Evolutionary conservation across 352 stramenopile genomes (phyloP), one percentile per base, ranked within the genome.

Genomic region (Phytophthora chlamydospora): DNA sequence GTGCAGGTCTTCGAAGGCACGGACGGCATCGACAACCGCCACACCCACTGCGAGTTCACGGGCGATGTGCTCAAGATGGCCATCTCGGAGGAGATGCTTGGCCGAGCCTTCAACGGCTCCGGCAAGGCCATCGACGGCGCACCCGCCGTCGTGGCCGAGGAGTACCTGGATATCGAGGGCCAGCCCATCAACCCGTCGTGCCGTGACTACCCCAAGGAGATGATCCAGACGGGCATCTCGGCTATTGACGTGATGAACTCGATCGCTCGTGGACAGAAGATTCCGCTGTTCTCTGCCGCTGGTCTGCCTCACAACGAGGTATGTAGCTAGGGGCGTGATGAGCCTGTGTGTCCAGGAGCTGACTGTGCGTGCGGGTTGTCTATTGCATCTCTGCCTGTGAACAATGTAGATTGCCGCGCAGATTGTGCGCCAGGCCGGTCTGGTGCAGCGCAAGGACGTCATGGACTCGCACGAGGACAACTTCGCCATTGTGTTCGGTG

Each of bases 191-290:
- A 99, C 85, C 98, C 97, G 34, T 99, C 90, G 53, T 98, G 96
- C 67, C 94, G 98, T 80, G 97, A 99, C 76, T 99, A 99, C 81
- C 98, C 98, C 60, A 99, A 99, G 85, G 96, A 98, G 67, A 99
- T 99, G 98, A 99, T 99, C 72, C 97, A 99, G 79, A 99, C 98
- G 33, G 97, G 98, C 76, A 99, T 99, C 62, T 99, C 96, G 27
- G 97, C 97, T 52, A 99, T 99, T 80, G 98, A 99, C 82, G 97
- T 99, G 29, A 99, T 99, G 98, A 99, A 99, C 90, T 99, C 95
- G 48, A 98, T 99, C 62, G 97, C 97, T 21, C 94, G 98, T 88
- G 98, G 98, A 66, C 98, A 99, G 77, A 99, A 99, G 79, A 99
- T 99, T 75, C 98, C 98, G 62, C 95, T 99, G 53, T 99, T 99